phyloP scores from a whole-genome alignment of 805 yeast species.

The Candida xyloterini region DNA sequence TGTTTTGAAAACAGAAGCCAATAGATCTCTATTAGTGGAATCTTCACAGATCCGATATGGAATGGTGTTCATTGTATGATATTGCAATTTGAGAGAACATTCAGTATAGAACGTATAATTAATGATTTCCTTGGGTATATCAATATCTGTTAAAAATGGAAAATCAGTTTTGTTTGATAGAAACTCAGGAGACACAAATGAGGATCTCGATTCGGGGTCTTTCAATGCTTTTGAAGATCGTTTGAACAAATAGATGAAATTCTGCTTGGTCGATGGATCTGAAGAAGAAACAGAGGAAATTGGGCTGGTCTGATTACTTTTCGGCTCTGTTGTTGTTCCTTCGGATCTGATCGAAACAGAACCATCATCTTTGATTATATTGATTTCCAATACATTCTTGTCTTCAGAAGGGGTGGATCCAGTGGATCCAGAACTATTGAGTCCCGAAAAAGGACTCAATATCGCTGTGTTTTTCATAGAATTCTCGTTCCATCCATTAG shows the following conservation, averaged over 20 bases:
- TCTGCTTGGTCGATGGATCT: not conserved
- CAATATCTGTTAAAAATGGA: slow-evolving; percentile 10
- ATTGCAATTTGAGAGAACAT: slow-evolving; percentile 15
- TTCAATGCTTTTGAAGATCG: not conserved
- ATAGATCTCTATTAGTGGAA: slow-evolving; percentile 13
- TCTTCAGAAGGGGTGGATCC: not conserved
- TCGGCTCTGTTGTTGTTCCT: slow-evolving; percentile 1
- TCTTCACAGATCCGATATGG: slow-evolving; percentile 21
- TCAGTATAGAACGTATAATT: slow-evolving; percentile 21
- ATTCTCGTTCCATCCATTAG: not conserved
- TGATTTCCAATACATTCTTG: not conserved
- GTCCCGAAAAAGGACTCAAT: not conserved
- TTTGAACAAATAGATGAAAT: not conserved
- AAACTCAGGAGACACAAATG: slow-evolving; percentile 18
- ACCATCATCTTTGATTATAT: not conserved
- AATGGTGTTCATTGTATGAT: slow-evolving; percentile 17
- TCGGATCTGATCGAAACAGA: slow-evolving; percentile 2
- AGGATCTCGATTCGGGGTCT: not conserved
- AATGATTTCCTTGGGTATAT: slow-evolving; percentile 13
- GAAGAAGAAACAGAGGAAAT: slow-evolving; percentile 10
- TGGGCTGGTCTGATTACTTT: slow-evolving; percentile 6
- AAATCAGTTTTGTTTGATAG: slow-evolving; percentile 20
- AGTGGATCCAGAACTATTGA: not conserved
- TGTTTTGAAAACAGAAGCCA: slow-evolving; percentile 8
- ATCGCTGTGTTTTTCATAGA: not conserved